Base-by-base conservation (phyloP, 2,329 filamentous ascomycete species). In the Penicillium paneum region DNA sequence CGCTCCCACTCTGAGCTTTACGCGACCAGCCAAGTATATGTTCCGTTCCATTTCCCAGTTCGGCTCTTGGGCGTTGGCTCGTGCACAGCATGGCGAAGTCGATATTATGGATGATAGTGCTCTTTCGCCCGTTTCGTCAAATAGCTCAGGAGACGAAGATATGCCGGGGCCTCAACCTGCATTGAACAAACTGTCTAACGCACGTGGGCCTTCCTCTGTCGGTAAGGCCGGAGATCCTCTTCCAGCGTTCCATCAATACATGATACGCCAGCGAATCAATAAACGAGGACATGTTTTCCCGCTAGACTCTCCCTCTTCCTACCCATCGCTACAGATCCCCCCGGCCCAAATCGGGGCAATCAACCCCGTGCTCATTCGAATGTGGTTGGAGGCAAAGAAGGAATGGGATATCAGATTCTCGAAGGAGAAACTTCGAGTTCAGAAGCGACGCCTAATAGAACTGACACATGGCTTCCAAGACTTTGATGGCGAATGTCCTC, bases 11-110 rank as follows among this genome's bases (percentile, higher is more conserved):
- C 80, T 97, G n/a, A 96, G 90, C 65, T 97, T 96, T 71, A 97
- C 93, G 0, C 83, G 87, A n/a, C 94, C 94, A 0, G 94, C 93
- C 42, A 97, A 97, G 71, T 89, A 89, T 74, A 97, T 97, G 91
- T 97, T 91, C 70, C 84, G 93, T 44, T 90, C 90, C 1, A 85
- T 97, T 49, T 89, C 94, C 0, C 93, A 97, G 63, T 97, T 99
- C 67, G 89, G 91, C 2, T 91, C 92, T 0, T 97, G 92, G 92
- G 88, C 89, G 0, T 79, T 97, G 21, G 90, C 92, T 0, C 81
- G 87, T 60, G 91, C 91, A 0, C 92, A 97, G 67, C 82, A 90
- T 56, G 83, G 82, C 1, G 83, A 84, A 1, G 92, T 96, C 51
- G 89, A 94, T 17, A 93, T 96, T 34, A 72, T 88, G 34, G 87